These are phyloP conservation scores for Schwanniomyces sp. DNA, from an alignment of 805 yeast genomes.

Conservation along the genomic window DNA sequence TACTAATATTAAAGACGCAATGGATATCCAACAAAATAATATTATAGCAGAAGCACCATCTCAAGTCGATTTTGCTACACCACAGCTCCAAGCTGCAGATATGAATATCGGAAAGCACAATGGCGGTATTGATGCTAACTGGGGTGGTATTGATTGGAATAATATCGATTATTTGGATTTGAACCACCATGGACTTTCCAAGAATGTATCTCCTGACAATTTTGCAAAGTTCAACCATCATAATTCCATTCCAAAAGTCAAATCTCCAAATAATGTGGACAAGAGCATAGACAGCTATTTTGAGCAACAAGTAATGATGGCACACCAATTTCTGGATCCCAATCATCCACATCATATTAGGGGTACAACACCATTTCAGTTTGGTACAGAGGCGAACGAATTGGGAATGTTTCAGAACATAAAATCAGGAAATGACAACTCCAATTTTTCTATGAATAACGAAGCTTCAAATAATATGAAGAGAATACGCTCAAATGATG, in stretches of 20 bases:
- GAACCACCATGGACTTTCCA: background rate
- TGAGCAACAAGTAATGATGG: conserved; percentile 15
- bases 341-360: conserved; percentile 40
- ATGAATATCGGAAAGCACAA: conserved; percentile 26
- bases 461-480: background rate
- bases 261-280: conserved; percentile 10
- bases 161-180: conserved; percentile 26
- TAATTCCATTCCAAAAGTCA: background rate
- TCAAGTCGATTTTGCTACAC: conserved; percentile 80
- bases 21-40: conserved; percentile 29
- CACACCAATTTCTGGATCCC: conserved; percentile 33
- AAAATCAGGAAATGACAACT: background rate
- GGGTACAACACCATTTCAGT: conserved; percentile 40
- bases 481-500: background rate
- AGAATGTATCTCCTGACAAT: background rate
- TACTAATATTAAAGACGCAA: conserved; percentile 49
- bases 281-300: conserved; percentile 12
- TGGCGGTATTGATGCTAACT: conserved; percentile 35
- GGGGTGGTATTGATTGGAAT: conserved; percentile 32
- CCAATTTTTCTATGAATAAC: conserved; percentile 1
- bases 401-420: conserved; percentile 4
- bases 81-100: conserved; percentile 61
- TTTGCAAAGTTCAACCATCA: background rate
- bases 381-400: conserved; percentile 21
- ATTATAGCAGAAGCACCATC: conserved; percentile 48